Conservation (phyloP, 2,329 filamentous ascomycete genomes). For the Fusarium sp. region DNA sequence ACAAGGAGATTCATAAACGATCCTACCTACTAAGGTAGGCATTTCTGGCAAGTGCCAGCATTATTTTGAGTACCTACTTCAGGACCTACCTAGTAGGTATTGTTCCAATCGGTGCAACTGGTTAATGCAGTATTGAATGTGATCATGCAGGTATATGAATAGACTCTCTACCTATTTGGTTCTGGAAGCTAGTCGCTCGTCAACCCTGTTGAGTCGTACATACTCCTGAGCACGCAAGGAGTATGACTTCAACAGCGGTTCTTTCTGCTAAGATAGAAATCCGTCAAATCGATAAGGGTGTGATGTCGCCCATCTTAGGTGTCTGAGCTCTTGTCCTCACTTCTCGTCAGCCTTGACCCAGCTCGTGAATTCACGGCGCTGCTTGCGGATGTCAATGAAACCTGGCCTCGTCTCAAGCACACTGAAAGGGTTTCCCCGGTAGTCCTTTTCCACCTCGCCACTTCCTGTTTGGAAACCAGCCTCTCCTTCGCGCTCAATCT, state of each 20-base stretch:
- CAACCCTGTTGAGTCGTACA: not conserved
- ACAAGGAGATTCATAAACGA: not conserved
- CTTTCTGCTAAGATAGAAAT: not conserved
- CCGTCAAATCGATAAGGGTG: not conserved
- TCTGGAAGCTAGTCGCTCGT: not conserved
- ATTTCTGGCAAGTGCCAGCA: not conserved
- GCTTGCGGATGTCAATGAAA: conserved; percentile 88
- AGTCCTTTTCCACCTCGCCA: conserved; percentile 76
- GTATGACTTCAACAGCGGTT: not conserved
- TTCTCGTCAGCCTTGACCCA: conserved; percentile 66
- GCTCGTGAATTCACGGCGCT: conserved; percentile 80
- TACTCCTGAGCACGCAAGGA: not conserved
- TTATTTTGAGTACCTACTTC: not conserved
- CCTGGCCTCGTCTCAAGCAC: conserved; percentile 82
- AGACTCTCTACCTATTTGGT: not conserved
- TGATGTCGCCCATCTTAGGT: not conserved
- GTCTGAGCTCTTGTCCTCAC: conserved; percentile 29
- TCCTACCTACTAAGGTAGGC: not conserved
- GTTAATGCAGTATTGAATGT: not conserved
- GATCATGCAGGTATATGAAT: not conserved
- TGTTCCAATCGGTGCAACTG: not conserved
- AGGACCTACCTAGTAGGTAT: not conserved
- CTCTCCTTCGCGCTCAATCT: conserved; percentile 81
- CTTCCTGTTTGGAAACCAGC: conserved; percentile 65
- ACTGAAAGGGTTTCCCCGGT: conserved; percentile 80